Evolutionary conservation across 306 rosid genomes (phyloP).

Genomic region (Potentilla sterilis): DNA sequence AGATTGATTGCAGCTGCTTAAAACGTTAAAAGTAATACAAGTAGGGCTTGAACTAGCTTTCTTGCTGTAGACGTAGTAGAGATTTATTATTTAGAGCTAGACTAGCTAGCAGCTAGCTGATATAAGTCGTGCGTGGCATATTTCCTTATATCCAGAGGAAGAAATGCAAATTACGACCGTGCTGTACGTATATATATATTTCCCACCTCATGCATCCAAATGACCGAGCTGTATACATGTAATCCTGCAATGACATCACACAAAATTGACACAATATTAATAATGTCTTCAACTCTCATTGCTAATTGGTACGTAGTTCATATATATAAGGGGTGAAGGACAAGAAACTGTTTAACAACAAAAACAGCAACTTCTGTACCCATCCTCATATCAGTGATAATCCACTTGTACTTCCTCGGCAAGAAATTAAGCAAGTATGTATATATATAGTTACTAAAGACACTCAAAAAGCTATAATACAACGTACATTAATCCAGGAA

Average conservation of each 20-base stretch:
- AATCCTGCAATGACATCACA: background rate
- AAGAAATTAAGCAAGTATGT: background rate
- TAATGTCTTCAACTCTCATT: background rate
- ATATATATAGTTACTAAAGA: background rate
- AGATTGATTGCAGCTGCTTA: background rate
- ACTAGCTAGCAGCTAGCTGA: background rate
- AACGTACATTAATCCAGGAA: background rate
- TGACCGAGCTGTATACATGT: background rate
- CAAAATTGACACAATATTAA: background rate
- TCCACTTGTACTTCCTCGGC: background rate
- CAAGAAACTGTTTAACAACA: background rate
- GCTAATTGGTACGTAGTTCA: background rate
- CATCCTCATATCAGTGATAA: too few relatives aligned
- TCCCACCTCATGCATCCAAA: conserved; percentile 9
- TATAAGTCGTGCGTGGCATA: background rate
- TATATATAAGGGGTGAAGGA: background rate
- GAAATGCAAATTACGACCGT: conserved; percentile 4
- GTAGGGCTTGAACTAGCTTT: conserved; percentile 4
- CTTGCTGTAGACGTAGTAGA: background rate
- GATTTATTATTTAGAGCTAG: conserved; percentile 21
- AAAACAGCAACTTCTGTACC: background rate
- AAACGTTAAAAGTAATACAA: background rate
- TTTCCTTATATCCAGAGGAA: background rate
- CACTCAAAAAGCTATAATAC: background rate
- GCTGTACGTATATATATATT: background rate